A percentile compares a stretch with the other conserved stretches of the same genome.
Evolutionary conservation across 1,284 basidiomycete species (phyloP).

Genomic region (Polyporus tsugae): DNA sequence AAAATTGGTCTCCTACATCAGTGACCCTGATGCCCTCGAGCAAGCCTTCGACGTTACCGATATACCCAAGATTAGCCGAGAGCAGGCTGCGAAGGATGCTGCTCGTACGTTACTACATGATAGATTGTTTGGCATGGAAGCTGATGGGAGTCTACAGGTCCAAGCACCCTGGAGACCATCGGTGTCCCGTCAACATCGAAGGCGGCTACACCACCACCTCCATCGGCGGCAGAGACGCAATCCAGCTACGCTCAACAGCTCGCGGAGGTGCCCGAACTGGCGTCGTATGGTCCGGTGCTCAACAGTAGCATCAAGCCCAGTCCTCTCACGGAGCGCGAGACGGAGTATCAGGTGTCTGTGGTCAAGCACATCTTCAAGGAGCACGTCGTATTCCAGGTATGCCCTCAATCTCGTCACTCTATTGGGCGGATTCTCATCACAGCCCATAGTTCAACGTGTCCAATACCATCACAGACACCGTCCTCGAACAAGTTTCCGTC

Average conservation of each 20-base stretch:
- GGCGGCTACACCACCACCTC: slow-evolving; percentile 67
- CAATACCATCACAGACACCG: slow-evolving; percentile 98
- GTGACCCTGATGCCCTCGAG: slow-evolving; percentile 73
- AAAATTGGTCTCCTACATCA: slow-evolving; percentile 90
- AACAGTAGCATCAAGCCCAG: slow-evolving; percentile 86
- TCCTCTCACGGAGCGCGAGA: slow-evolving; percentile 96
- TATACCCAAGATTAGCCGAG: slow-evolving; percentile 91
- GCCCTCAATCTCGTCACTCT: slow-evolving; percentile 30
- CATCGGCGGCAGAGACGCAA: slow-evolving; percentile 83
- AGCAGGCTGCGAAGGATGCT: slow-evolving; percentile 87
- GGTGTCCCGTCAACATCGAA: slow-evolving; percentile 73
- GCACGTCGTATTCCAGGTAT: slow-evolving; percentile 94
- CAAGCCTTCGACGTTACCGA: slow-evolving; percentile 83
- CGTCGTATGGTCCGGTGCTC: slow-evolving; percentile 86
- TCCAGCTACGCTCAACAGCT: slow-evolving; percentile 91
- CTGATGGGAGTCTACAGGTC: slow-evolving; percentile 55
- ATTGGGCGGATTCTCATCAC: slow-evolving; percentile 14
- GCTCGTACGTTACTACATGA: slow-evolving; percentile 66
- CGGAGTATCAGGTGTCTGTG: slow-evolving; percentile 96
- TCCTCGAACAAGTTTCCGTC: slow-evolving; percentile 96
- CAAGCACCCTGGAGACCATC: slow-evolving; percentile 85
- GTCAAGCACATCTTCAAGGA: slow-evolving; percentile 98
- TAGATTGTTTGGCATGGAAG: slow-evolving; percentile 2
- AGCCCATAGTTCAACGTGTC: slow-evolving; percentile 89
- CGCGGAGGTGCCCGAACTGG: slow-evolving; percentile 86